Evolutionary conservation across 75 land plant species (phyloP), one percentile per base, ranked within the genome.

Genomic region (Chamaecyparis obtusa): DNA sequence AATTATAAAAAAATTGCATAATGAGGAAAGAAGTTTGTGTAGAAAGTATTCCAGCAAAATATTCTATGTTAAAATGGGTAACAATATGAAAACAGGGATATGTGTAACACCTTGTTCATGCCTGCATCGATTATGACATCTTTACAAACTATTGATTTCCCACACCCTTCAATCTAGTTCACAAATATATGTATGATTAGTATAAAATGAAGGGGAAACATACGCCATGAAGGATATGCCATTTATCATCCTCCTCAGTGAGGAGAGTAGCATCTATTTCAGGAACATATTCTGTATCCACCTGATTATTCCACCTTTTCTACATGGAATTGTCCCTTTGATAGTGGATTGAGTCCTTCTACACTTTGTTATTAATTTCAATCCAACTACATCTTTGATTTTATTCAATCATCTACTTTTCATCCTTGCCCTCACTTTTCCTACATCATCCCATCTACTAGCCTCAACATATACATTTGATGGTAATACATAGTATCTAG

Each of bases 381-480:
- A 85, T 85, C 74, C 74, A 85, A 78, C 86, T 85, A 30, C 83
- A 80, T 80, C 83, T 49, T 80, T 48, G 83, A 80, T 80, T 80
- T 80, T 80, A 2, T 80, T 80, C 83, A 80, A 44, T 9, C 83
- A 48, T 48, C n/a, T 80, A 32, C 83, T 41, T 27, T 80, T 43
- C 83, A 80, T 37, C 27, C 44, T 43, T 10, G 27, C 46, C 46
- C 83, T 80, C 30, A 80, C 83, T 41, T 80, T 80, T 19, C 49
- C 48, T 46, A 56, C 67, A 9, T 85, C 87, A 35, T 88, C 56
- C 87, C 72, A 85, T 55, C 86, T 36, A 51, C 87, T 54, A 85
- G 89, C 89, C 57, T 84, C 89, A 41, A 79, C 87, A 84, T 88
- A 88, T 55, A 88, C 85, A 30, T 64, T 88, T 41, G 89, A 84